Evolutionary conservation across 2,329 filamentous ascomycete genomes (phyloP).

Genomic region (Trichoderma koningii): DNA sequence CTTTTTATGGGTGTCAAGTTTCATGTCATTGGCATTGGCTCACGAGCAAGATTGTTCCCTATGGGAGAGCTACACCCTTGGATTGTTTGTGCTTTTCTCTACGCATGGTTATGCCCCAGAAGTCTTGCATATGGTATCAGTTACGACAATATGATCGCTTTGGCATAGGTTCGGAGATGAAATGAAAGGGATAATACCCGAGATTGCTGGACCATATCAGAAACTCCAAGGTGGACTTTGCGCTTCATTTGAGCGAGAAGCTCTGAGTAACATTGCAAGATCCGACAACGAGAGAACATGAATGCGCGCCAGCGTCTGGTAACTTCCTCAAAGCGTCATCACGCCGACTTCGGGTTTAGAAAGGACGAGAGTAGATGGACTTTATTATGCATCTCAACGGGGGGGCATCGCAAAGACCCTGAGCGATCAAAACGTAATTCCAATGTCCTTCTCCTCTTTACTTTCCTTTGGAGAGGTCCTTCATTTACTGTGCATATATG

Average conservation of each 20-base stretch:
- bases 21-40: not conserved
- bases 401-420: slow-evolving; percentile 20
- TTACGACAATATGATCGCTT: not conserved
- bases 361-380: not conserved
- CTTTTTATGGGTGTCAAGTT: not conserved
- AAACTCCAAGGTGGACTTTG: not conserved
- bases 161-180: not conserved
- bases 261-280: too few species aligned
- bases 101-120: not conserved
- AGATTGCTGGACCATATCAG: not conserved
- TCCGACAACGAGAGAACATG: too few species aligned
- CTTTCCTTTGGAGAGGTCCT: not conserved
- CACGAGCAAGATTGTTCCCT: not conserved
- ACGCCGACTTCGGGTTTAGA: not conserved
- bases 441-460: not conserved
- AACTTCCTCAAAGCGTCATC: not conserved
- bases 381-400: not conserved
- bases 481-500: not conserved
- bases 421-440: too few species aligned
- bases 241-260: too few species aligned
- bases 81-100: not conserved
- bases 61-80: not conserved
- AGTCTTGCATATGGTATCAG: not conserved
- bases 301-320: rapidly evolving
- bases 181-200: not conserved